Evolutionary conservation across 1,284 basidiomycete genomes (phyloP).

Genomic region (Marasmius tenuissimus): DNA sequence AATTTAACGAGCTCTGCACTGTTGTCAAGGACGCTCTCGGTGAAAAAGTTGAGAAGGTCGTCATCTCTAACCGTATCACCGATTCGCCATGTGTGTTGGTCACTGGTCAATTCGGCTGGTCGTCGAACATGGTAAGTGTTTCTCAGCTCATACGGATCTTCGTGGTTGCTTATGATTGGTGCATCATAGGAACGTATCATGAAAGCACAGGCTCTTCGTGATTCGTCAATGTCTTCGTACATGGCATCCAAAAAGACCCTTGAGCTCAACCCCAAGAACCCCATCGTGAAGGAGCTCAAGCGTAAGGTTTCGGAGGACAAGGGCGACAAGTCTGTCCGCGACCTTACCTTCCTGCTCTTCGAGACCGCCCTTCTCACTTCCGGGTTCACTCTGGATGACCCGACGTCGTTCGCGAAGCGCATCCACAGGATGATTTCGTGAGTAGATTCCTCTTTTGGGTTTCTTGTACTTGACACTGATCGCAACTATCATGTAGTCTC

Average conservation of each 20-base stretch:
- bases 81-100: constrained; percentile 97
- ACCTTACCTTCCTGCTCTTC: constrained; percentile 93
- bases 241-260: constrained; percentile 99
- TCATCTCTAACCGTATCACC: constrained; percentile 96
- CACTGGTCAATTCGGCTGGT: constrained; percentile 99
- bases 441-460: constrained; percentile 19
- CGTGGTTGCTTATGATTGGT: constrained; percentile 14
- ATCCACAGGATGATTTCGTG: constrained; percentile 96
- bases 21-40: constrained; percentile 98
- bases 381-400: constrained; percentile 95
- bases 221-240: constrained; percentile 99
- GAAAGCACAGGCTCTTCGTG: constrained; percentile 98
- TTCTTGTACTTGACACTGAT: constrained; percentile 12
- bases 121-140: constrained; percentile 88
- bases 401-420: constrained; percentile 92
- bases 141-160: not conserved
- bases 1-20: constrained; percentile 89
- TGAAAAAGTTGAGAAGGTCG: constrained; percentile 99
- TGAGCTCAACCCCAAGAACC: constrained; percentile 93
- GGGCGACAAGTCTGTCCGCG: constrained; percentile 97
- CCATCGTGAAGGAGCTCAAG: constrained; percentile 96
- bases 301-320: constrained; percentile 95
- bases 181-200: constrained; percentile 89
- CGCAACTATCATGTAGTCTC: constrained; percentile 40
- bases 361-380: constrained; percentile 96